Conservation (phyloP, 306 rosid species). For the Cucurbita pepo region DNA sequence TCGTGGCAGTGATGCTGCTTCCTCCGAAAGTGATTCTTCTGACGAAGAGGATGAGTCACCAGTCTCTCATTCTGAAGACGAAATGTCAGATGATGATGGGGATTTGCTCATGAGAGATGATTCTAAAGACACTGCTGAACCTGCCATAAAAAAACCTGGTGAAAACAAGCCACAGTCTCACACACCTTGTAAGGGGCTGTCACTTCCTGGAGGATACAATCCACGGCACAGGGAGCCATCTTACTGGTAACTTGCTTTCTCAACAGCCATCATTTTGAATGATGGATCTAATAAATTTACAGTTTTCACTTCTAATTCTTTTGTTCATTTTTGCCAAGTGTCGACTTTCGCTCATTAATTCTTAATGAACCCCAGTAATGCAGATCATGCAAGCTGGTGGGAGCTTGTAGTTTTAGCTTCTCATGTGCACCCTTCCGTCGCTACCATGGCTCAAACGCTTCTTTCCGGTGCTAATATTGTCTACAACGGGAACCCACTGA, state of each 20-base stretch:
- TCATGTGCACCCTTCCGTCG: constrained; percentile 82
- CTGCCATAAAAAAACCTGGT: constrained; percentile 12
- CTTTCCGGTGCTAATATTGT: constrained; percentile 83
- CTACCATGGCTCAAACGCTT: constrained; percentile 80
- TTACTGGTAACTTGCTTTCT: constrained; percentile 40
- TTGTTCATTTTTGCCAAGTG: neutral
- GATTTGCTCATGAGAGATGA: constrained; percentile 34
- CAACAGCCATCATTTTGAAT: neutral
- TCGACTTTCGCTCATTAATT: neutral
- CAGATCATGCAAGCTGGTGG: constrained; percentile 87
- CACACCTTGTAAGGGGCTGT: constrained; percentile 22
- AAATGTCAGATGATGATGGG: constrained; percentile 47
- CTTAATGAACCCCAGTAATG: constrained; percentile 44
- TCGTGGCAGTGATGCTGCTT: constrained; percentile 17
- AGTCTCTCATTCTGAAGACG: constrained; percentile 42
- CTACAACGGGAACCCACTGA: constrained; percentile 77
- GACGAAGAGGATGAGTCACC: constrained; percentile 45
- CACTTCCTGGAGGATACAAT: constrained; percentile 72
- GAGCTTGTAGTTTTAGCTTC: constrained; percentile 80
- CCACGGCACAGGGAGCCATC: constrained; percentile 77
- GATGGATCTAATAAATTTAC: neutral
- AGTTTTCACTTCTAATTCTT: neutral
- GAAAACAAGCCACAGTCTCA: constrained; percentile 19
- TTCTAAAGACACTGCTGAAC: constrained; percentile 6
- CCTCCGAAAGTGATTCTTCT: constrained; percentile 37